Percentiles rank a stretch among this genome's conserved stretches.
phyloP scores from a whole-genome alignment of 2,329 filamentous ascomycete genomes.

The Myriosclerotinia duriaeana region DNA sequence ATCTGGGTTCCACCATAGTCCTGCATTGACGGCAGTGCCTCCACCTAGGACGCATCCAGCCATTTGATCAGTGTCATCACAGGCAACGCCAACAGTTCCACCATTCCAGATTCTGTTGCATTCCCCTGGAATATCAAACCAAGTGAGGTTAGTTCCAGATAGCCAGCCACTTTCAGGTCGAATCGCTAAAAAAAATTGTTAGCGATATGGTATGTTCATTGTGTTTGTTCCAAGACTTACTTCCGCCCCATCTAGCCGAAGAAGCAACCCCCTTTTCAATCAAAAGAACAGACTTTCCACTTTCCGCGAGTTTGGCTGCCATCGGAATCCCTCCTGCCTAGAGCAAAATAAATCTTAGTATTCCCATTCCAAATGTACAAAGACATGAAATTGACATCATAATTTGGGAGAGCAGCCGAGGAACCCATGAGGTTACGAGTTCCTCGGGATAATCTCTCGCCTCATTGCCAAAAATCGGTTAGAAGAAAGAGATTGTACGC shows the following conservation, averaged over 20 bases:
- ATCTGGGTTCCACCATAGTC: constrained; percentile 67
- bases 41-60: constrained; percentile 70
- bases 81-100: constrained; percentile 51
- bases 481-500: not conserved
- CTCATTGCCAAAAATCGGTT: not conserved
- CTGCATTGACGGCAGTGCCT: constrained; percentile 56
- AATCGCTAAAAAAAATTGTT: constrained; percentile 27
- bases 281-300: constrained; percentile 63
- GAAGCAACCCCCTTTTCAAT: constrained; percentile 61
- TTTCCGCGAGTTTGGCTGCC: constrained; percentile 58
- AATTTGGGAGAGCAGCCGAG: not conserved
- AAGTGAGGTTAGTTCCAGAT: constrained; percentile 60
- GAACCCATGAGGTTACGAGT: not conserved
- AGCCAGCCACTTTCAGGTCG: constrained; percentile 54
- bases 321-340: constrained; percentile 53
- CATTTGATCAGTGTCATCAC: constrained; percentile 70
- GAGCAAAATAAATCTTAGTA: not conserved
- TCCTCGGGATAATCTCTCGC: not conserved
- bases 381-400: not conserved
- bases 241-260: constrained; percentile 63
- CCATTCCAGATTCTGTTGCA: constrained; percentile 61
- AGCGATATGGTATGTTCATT: constrained; percentile 11
- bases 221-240: constrained; percentile 31
- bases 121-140: constrained; percentile 70
- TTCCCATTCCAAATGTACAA: not conserved